phyloP scores from a whole-genome alignment of 495 filamentous ascomycete species.

The Chlorociboria aeruginascens region DNA sequence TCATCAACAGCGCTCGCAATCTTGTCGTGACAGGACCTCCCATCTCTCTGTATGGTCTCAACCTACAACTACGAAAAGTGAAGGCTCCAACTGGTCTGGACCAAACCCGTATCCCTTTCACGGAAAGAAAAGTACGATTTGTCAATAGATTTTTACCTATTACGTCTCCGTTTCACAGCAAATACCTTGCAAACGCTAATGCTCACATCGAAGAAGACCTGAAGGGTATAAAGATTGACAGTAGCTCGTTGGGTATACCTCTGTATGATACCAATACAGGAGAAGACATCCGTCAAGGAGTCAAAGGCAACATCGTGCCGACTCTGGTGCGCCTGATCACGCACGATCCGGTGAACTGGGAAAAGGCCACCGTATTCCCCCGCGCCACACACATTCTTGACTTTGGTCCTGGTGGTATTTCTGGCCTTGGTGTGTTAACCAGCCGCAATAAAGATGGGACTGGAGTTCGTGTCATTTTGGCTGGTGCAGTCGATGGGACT shows the following conservation, averaged over 20 bases:
- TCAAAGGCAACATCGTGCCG: slow-evolving; percentile 59
- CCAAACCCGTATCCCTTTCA: slow-evolving; percentile 89
- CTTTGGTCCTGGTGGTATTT: slow-evolving; percentile 93
- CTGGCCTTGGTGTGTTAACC: slow-evolving; percentile 89
- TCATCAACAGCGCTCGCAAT: slow-evolving; percentile 93
- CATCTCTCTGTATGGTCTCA: slow-evolving; percentile 89
- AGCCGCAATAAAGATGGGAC: slow-evolving; percentile 98
- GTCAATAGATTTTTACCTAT: slow-evolving; percentile 96
- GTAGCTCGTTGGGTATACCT: slow-evolving; percentile 58
- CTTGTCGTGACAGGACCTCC: slow-evolving; percentile 95
- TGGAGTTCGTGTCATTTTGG: slow-evolving; percentile 88
- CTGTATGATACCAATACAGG: slow-evolving; percentile 84
- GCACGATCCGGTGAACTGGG: slow-evolving; percentile 85
- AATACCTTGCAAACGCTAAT: slow-evolving; percentile 71
- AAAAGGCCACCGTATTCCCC: slow-evolving; percentile 80
- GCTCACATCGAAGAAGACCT: slow-evolving; percentile 75
- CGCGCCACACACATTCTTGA: slow-evolving; percentile 87
- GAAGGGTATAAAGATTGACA: slow-evolving; percentile 62
- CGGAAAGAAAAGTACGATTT: slow-evolving; percentile 89
- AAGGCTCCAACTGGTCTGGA: slow-evolving; percentile 95
- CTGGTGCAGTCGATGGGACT: slow-evolving; percentile 80
- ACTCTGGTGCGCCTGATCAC: slow-evolving; percentile 86
- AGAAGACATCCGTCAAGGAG: slow-evolving; percentile 55
- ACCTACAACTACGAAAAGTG: slow-evolving; percentile 84
- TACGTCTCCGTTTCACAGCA: slow-evolving; percentile 95